Evolutionary conservation across 441 rosid species (phyloP), one percentile per base, ranked within the genome.

Genomic region (Geranium incanum): DNA sequence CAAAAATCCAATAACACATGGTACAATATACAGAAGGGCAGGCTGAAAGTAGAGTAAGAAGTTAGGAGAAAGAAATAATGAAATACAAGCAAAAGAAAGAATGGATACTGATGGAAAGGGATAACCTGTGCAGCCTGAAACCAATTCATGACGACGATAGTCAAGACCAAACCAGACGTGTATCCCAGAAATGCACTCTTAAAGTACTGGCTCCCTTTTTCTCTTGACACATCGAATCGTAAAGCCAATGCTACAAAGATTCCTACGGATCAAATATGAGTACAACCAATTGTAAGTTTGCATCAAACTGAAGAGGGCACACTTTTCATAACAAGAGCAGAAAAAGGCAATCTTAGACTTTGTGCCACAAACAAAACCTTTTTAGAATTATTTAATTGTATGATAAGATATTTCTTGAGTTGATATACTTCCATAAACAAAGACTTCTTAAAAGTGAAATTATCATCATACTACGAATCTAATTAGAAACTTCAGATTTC

Each of bases 161-260:
- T 94, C 59, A 90, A 94, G 60, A 92, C 78, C 67, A 94, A 60
- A 23, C 99, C 99, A 70, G 74, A 82, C 4, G 77, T 39, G 73
- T 95, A 95, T 68, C 99, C 99, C 16, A 89, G 66, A 78, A 92
- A 92, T n/a, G 99, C 97, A 84, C 99, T 95, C 79, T 88, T 92
- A 68, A 95, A 95, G 77, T 95, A 95, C 65, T 92, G 99, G 85
- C 86, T 83, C 43, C 75, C 79, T 73, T 86, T 92, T 55, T 88
- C 97, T 76, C 99, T 90, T 6, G 97, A 90, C 5, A 85, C 97
- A 71, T 95, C 99, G 78, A 95, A 95, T 67, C 97, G 81, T 67
- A 95, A 75, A 45, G 97, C 98, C 72, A 95, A 76, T 3, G 99
- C 99, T 67, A 95, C 99, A 84, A 95, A 95, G 55, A 95, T 92